Conservation (phyloP, 2,329 filamentous ascomycete genomes). For the Intubia oerlemansii region DNA sequence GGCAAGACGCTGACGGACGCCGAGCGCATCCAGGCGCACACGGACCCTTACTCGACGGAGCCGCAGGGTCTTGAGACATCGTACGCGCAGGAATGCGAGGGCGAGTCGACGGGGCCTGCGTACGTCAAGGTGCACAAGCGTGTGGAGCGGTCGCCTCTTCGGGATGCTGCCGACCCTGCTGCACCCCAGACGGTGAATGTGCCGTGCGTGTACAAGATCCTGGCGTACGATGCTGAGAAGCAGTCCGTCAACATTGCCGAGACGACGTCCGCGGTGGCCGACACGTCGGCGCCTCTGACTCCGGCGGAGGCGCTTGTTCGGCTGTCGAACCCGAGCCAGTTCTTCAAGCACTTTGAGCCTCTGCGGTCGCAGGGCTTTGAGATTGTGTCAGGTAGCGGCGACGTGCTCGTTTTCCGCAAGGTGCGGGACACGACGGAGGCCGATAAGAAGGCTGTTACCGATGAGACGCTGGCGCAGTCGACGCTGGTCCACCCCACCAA, state of each 20-base stretch:
- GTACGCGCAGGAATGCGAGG: conserved; percentile 21
- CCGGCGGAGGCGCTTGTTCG: conserved; percentile 38
- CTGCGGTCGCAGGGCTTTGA: conserved; percentile 43
- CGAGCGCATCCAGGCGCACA: conserved; percentile 2
- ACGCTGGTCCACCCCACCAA: conserved; percentile 4
- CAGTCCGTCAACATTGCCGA: conserved; percentile 36
- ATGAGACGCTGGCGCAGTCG: conserved; percentile 3
- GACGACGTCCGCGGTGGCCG: conserved; percentile 31
- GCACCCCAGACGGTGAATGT: background rate
- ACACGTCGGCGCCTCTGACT: conserved; percentile 26
- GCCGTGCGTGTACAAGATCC: conserved; percentile 33
- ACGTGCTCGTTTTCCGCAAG: conserved; percentile 47
- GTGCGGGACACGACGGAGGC: conserved; percentile 14
- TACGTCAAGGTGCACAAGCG: conserved; percentile 14
- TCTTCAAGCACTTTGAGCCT: conserved; percentile 38
- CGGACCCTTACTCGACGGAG: conserved; percentile 17
- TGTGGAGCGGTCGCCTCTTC: background rate
- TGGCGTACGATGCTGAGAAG: conserved; percentile 41
- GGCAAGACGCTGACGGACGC: conserved; percentile 1
- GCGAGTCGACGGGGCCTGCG: conserved; percentile 14
- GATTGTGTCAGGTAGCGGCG: conserved; percentile 38
- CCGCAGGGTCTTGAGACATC: conserved; percentile 27
- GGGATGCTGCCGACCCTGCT: background rate
- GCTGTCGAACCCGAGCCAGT: conserved; percentile 40
- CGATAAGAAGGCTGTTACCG: too few species aligned